Evolutionary conservation across 371 early-diverging fungal species (phyloP).

Genomic region (Rhizopus stolonifer): DNA sequence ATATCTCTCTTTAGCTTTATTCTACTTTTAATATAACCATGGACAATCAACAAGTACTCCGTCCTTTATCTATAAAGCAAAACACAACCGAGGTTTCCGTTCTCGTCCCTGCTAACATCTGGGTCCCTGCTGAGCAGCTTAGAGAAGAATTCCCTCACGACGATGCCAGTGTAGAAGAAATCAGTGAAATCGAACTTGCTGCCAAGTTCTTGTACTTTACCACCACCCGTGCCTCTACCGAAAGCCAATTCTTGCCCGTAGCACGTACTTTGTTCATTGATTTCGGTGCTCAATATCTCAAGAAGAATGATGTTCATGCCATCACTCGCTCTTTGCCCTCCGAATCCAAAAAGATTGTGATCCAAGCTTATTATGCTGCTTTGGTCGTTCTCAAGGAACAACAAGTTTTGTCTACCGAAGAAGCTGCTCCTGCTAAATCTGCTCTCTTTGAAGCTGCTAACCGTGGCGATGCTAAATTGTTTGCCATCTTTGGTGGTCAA

Average conservation of each 20-base stretch:
- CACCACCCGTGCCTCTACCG: constrained; percentile 58
- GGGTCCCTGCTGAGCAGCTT: constrained; percentile 88
- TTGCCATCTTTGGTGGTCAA: constrained; percentile 96
- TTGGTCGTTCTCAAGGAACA: constrained; percentile 64
- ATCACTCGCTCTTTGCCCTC: constrained; percentile 59
- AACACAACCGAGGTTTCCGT: constrained; percentile 80
- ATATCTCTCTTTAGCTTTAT: not conserved
- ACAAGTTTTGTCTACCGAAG: constrained; percentile 40
- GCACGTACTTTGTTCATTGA: constrained; percentile 77
- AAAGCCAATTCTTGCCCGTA: constrained; percentile 68
- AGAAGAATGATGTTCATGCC: constrained; percentile 85
- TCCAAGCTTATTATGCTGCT: constrained; percentile 84
- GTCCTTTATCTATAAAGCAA: constrained; percentile 83
- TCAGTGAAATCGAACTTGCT: constrained; percentile 74
- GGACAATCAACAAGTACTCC: constrained; percentile 51
- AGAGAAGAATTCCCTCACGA: constrained; percentile 73
- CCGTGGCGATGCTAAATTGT: constrained; percentile 67
- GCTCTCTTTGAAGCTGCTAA: constrained; percentile 67
- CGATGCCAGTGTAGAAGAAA: constrained; percentile 56
- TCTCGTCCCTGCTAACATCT: constrained; percentile 80
- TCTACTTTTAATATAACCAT: constrained; percentile 10
- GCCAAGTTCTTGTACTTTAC: constrained; percentile 76
- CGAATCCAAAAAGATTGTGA: constrained; percentile 63
- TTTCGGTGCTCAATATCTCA: constrained; percentile 73
- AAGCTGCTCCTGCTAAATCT: constrained; percentile 54